Conservation (phyloP, 1,139 yeast species). For the Magnusiomyces fungicola region DNA sequence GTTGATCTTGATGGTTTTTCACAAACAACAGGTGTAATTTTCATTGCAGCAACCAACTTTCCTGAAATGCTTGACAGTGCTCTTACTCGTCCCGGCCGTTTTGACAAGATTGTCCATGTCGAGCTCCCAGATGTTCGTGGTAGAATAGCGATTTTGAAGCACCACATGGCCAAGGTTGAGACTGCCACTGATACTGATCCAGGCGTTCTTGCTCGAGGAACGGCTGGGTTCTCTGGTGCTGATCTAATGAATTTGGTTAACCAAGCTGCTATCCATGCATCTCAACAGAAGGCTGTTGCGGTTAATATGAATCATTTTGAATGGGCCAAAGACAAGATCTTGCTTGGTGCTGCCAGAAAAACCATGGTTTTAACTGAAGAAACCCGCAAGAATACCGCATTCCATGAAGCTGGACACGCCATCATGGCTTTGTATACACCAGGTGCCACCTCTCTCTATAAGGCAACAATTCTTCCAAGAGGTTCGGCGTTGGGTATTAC, state of each 20-base stretch:
- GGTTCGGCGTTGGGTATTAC: slow-evolving; percentile 96
- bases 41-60: slow-evolving; percentile 97
- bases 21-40: slow-evolving; percentile 86
- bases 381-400: slow-evolving; percentile 87
- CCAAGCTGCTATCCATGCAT: slow-evolving; percentile 96
- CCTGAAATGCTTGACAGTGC: slow-evolving; percentile 97
- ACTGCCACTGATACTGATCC: slow-evolving; percentile 81
- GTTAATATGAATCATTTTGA: slow-evolving; percentile 91
- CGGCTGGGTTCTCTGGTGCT: slow-evolving; percentile 97
- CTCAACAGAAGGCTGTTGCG: slow-evolving; percentile 82
- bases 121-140: slow-evolving; percentile 98
- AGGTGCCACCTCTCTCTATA: slow-evolving; percentile 94
- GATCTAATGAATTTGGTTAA: slow-evolving; percentile 91
- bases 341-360: slow-evolving; percentile 98
- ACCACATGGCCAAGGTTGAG: slow-evolving; percentile 88
- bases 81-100: slow-evolving; percentile 95
- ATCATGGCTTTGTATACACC: slow-evolving; percentile 88
- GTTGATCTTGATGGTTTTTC: slow-evolving; percentile 97
- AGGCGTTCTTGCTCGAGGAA: slow-evolving; percentile 85
- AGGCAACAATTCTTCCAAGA: slow-evolving; percentile 94
- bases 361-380: slow-evolving; percentile 97
- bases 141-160: slow-evolving; percentile 83
- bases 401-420: slow-evolving; percentile 99
- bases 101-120: slow-evolving; percentile 91
- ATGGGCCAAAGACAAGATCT: slow-evolving; percentile 98